Evolutionary conservation across 352 stramenopile genomes (phyloP).

Genomic region (Phytophthora palmivora): DNA sequence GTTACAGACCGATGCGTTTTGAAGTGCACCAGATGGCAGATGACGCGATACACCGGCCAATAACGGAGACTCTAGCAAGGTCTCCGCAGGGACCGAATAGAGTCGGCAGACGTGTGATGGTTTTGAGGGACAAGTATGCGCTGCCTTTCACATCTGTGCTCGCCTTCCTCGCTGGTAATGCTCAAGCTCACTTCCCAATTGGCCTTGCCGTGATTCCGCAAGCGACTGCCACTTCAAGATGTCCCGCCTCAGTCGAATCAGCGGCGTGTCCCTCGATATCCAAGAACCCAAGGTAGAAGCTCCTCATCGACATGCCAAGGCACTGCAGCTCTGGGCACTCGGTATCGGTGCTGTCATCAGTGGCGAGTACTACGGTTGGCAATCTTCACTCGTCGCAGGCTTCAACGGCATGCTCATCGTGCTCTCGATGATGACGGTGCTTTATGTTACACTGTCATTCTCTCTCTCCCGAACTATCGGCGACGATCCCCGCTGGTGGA

Average conservation of each 20-base stretch:
- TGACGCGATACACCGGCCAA: conserved; percentile 31
- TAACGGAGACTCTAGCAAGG: conserved; percentile 11
- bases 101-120: conserved; percentile 19
- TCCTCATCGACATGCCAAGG: conserved; percentile 52
- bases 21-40: conserved; percentile 23
- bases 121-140: conserved; percentile 16
- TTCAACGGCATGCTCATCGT: conserved; percentile 69
- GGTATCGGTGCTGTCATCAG: conserved; percentile 48
- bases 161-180: not conserved
- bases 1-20: conserved; percentile 16
- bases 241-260: conserved; percentile 32
- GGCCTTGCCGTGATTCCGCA: conserved; percentile 1
- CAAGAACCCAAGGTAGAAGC: conserved; percentile 28
- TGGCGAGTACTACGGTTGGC: conserved; percentile 70
- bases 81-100: conserved; percentile 17
- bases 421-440: conserved; percentile 57
- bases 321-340: conserved; percentile 63
- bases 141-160: not conserved
- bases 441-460: conserved; percentile 69
- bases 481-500: conserved; percentile 56
- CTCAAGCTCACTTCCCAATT: conserved; percentile 27
- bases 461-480: conserved; percentile 72
- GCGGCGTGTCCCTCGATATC: conserved; percentile 29
- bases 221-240: conserved; percentile 16
- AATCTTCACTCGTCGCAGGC: conserved; percentile 57